Conservation (phyloP, 768 basidiomycete genomes). For the Kondoa malvinella region DNA sequence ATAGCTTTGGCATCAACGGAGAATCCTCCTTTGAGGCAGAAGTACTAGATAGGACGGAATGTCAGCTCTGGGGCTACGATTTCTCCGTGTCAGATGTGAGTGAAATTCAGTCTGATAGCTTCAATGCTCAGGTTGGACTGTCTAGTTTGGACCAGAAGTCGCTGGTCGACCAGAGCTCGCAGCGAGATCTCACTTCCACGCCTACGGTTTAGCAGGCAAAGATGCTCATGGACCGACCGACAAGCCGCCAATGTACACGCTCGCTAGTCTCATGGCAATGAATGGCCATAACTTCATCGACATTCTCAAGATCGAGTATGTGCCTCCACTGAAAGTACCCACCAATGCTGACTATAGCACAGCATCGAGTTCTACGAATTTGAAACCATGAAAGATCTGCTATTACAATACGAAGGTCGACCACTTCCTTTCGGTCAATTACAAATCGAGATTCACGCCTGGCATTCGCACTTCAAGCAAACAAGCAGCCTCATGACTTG, state of each 20-base stretch:
- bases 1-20: conserved; percentile 18
- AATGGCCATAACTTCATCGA: conserved; percentile 20
- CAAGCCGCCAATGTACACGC: conserved; percentile 16
- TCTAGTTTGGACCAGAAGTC: conserved; percentile 14
- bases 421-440: conserved; percentile 21
- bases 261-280: conserved; percentile 6
- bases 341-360: not conserved
- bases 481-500: not conserved
- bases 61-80: conserved; percentile 22
- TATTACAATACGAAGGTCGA: conserved; percentile 9
- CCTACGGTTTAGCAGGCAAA: conserved; percentile 9
- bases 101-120: not conserved
- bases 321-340: not conserved
- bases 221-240: conserved; percentile 10
- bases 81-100: conserved; percentile 13
- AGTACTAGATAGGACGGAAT: conserved; percentile 5
- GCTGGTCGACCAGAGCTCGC: not conserved
- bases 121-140: no score
- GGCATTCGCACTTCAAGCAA: conserved; percentile 10
- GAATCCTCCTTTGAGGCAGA: conserved; percentile 20
- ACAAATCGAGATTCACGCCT: conserved; percentile 20
- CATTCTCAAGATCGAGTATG: conserved; percentile 20
- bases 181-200: conserved; percentile 8
- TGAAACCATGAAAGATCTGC: conserved; percentile 8
- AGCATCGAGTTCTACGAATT: conserved; percentile 19